phyloP scores from a whole-genome alignment of 257 asterid species.

The Solanum chiquidenum region DNA sequence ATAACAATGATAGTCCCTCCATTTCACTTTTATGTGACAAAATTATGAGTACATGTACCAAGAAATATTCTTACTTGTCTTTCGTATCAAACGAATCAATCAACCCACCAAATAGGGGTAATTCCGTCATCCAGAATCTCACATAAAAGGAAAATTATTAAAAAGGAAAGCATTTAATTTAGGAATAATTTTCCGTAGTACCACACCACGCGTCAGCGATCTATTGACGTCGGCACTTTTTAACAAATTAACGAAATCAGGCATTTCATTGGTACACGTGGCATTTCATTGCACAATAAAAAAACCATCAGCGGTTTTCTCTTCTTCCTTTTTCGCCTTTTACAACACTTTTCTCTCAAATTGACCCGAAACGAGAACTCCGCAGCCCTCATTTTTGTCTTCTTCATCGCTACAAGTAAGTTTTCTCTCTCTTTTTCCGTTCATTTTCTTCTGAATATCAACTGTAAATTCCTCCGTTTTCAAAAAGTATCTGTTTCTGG shows the following conservation, averaged over 20 bases:
- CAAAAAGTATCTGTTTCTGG: not conserved
- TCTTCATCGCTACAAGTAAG: not conserved
- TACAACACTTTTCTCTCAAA: not conserved
- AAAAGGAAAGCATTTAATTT: not conserved
- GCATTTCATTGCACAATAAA: not conserved
- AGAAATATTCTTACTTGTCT: not conserved
- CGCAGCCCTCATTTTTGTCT: not conserved
- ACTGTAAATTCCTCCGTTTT: not conserved
- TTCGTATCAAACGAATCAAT: not conserved
- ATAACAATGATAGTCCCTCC: not conserved
- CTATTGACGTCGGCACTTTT: not conserved
- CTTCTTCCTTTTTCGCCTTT: not conserved
- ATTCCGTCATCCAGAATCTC: not conserved
- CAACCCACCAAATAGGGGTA: not conserved
- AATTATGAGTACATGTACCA: too few relatives aligned
- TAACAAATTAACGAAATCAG: not conserved
- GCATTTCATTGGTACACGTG: not conserved
- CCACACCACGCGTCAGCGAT: not conserved
- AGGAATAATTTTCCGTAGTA: not conserved
- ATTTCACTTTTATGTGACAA: not conserved
- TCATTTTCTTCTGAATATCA: not conserved
- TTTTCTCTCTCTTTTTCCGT: not conserved
- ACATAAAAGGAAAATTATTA: not conserved
- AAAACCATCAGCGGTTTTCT: not conserved
- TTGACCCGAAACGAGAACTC: not conserved